A percentile compares a stretch with the other conserved stretches of the same genome.
Conservation (phyloP, 75 land plant genomes). For the Picea glauca region DNA sequence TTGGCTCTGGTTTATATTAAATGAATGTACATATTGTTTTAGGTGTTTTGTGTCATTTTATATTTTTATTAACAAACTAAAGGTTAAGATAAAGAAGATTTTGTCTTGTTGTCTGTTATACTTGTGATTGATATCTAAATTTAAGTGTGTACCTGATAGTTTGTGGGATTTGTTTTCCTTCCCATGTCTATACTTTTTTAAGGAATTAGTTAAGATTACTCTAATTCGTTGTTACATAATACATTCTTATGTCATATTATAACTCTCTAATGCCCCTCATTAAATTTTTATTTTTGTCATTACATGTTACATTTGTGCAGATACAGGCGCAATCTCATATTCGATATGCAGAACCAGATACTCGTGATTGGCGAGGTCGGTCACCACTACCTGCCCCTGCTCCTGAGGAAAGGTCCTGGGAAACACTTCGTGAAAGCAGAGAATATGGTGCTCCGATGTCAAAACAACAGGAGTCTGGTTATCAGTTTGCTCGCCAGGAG, state of each 20-base stretch:
- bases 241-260: no score
- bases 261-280: no score
- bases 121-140: no score
- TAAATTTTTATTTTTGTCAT: neutral
- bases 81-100: no score
- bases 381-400: constrained; percentile 27
- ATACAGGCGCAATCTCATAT: constrained; percentile 25
- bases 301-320: constrained; percentile 5
- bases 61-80: no score
- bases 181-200: neutral
- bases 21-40: no score
- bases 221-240: no score
- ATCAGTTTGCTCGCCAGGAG: constrained; percentile 11
- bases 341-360: constrained; percentile 53
- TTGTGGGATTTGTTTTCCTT: no score
- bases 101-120: no score
- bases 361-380: constrained; percentile 56
- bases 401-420: constrained; percentile 49
- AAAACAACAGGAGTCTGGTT: constrained; percentile 26
- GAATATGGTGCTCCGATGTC: constrained; percentile 23
- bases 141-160: no score
- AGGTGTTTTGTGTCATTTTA: no score
- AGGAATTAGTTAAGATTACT: neutral
- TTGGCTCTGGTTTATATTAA: no score
- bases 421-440: constrained; percentile 21